A percentile compares a stretch with the other conserved stretches of the same genome.
Evolutionary conservation across 495 filamentous ascomycete species (phyloP).

Genomic region (Massariosphaeria phaeospora): DNA sequence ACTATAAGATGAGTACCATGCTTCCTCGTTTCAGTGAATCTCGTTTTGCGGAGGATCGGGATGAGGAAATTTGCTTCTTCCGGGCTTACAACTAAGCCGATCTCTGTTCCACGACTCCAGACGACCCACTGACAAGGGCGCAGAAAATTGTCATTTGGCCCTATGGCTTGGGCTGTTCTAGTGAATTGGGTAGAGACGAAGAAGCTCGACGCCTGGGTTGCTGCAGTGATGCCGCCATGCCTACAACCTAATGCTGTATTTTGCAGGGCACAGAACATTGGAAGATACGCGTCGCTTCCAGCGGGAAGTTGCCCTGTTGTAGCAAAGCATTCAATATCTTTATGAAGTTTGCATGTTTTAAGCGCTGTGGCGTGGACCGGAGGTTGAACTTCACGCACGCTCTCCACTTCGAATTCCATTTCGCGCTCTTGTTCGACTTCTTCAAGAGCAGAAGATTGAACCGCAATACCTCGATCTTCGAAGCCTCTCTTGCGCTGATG

Average conservation of each 20-base stretch:
- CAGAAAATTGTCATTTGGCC: slow-evolving; percentile 40
- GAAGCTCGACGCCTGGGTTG: slow-evolving; percentile 29
- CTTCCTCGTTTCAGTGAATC: slow-evolving; percentile 1
- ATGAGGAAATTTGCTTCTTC: slow-evolving; percentile 53
- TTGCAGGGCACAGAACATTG: slow-evolving; percentile 38
- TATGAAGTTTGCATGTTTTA: slow-evolving; percentile 39
- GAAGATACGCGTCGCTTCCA: slow-evolving; percentile 32
- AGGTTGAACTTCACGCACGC: slow-evolving; percentile 47
- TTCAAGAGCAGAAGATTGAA: slow-evolving; percentile 45
- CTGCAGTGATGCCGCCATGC: slow-evolving; percentile 30
- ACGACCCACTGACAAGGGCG: slow-evolving; percentile 52
- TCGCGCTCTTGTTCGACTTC: slow-evolving; percentile 54
- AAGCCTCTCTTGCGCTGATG: slow-evolving; percentile 27
- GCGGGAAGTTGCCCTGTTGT: slow-evolving; percentile 38
- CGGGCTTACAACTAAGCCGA: slow-evolving; percentile 49
- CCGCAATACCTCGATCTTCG: slow-evolving; percentile 33
- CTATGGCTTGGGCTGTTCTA: slow-evolving; percentile 36
- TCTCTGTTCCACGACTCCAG: slow-evolving; percentile 36
- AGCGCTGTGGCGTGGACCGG: slow-evolving; percentile 35
- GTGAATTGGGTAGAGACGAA: slow-evolving; percentile 45
- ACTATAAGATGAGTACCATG: slow-evolving; percentile 41
- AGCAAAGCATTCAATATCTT: slow-evolving; percentile 41
- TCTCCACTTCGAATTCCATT: slow-evolving; percentile 47
- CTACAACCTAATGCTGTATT: slow-evolving; percentile 40
- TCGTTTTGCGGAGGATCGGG: slow-evolving; percentile 36